Base-by-base conservation (phyloP, 1,284 basidiomycete species). In the Malassezia pachydermatis region DNA sequence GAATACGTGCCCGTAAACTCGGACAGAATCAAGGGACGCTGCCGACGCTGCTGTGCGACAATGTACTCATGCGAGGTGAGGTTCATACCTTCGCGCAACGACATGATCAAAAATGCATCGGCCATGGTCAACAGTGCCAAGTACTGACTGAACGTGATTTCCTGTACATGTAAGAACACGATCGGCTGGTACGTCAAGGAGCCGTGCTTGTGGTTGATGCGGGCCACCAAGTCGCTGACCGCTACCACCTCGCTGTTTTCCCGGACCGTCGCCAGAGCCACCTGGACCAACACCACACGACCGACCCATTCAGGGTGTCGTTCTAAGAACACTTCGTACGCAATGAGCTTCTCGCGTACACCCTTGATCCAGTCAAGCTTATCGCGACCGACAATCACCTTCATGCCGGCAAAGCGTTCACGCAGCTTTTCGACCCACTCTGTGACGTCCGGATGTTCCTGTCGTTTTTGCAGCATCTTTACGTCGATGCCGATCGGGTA, bases 401-500 rank as follows among this genome's bases (percentile, higher is more conserved):
- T 84, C 79, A 85, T 84, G 3, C 84, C 86, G 0, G 79, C 77
- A 63, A 88, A 89, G 4, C 86, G 80, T 70, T 86, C 82, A 38
- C 77, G 78, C 24, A 89, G 75, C 4, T 81, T 78, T 25, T 79
- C 76, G 4, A 86, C 81, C 85, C 86, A 88, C 58, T 88, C 84
- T 4, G 76, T 73, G 2, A 88, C 86, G 46, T 88, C 86, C 0
- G 81, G 79, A 42, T 87, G 81, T n/a, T 76, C 76, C 61, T 83
- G 81, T 71, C 81, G 82, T 57, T 80, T 76, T 49, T 80, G 80
- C 37, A 88, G 74, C 47, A 79, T 77, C 47, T 75, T 74, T 14
- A 88, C 84, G 62, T 88, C 87, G 55, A 89, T 88, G 3, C 87
- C 87, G 79, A 89, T 88, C 0, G 86, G 84, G 72, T 88, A 87